Base-by-base conservation (phyloP, 257 asterid species). In the Cordia subcordata region DNA sequence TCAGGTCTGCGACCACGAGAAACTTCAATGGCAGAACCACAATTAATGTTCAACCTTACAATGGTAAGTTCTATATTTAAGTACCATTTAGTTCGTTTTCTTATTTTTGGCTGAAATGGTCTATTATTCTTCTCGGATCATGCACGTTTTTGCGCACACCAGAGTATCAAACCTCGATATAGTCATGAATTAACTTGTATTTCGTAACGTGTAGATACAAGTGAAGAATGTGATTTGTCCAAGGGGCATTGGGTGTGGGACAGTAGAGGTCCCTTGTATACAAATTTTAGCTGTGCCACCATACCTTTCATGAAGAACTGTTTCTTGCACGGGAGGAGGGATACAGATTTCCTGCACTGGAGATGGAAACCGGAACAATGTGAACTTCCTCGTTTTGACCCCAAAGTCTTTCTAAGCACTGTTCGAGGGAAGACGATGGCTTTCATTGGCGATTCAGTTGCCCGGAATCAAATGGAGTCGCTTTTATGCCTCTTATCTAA, bases 361-460 rank as follows among this genome's bases (percentile, higher is more conserved):
- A 71, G 75, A 64, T 76, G 78, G 81, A 76, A 65, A 15, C 81
- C 81, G 0, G 60, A 67, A 13, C 42, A 61, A 22, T 76, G 81
- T 45, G 78, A 72, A 27, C 40, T 72, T 46, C 72, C 72, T 12
- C 67, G 57, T 11, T 76, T 76, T 50, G 51, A 61, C 15, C 55
- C 81, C 21, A 62, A 38, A 44, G 33, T 11, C 16, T 76, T 76
- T 37, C 55, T 76, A 35, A 19, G n/a, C 2, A 23, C 49, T 35
- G 57, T 76, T 2, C 63, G 44, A 52, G 87, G 85, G 21, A 88
- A 81, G 73, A 81, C 72, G 0, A 79, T 85, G 86, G 94, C 92
- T 8, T 87, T 87, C 70, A 63, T 87, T 21, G 96, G 94, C 10
- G 96, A 87, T 60, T 85, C 96, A 4, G 17, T 87, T n/a, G 82